A percentile compares a stretch with the other conserved stretches of the same genome.
phyloP scores from a whole-genome alignment of 495 filamentous ascomycete species.

The Penicillium coprophilum region DNA sequence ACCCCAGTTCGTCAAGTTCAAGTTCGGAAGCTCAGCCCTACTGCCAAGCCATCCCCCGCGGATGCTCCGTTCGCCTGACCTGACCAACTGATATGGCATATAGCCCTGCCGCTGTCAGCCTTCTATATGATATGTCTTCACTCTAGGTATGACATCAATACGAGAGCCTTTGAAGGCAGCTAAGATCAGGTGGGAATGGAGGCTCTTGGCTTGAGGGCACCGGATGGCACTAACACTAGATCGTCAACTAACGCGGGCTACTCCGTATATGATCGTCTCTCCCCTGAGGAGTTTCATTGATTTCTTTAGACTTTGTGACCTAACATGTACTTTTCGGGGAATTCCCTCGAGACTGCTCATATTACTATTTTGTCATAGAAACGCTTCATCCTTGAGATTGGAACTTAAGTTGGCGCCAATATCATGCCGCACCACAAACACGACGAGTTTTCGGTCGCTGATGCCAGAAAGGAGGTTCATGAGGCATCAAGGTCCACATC shows the following conservation, averaged over 20 bases:
- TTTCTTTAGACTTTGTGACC: slow-evolving; percentile 2
- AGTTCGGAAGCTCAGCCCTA: slow-evolving; percentile 10
- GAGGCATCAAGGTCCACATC: neutral
- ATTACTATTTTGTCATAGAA: neutral
- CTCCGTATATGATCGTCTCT: slow-evolving; percentile 28
- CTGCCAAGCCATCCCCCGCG: slow-evolving; percentile 11
- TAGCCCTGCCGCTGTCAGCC: slow-evolving; percentile 4
- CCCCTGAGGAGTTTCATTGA: slow-evolving; percentile 21
- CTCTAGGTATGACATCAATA: neutral
- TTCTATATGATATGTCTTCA: neutral
- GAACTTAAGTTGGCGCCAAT: slow-evolving; percentile 1
- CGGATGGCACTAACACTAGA: slow-evolving; percentile 13
- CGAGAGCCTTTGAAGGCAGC: neutral
- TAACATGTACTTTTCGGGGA: slow-evolving; percentile 12
- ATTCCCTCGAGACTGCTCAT: neutral
- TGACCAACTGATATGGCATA: slow-evolving; percentile 5
- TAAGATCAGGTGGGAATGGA: slow-evolving; percentile 14
- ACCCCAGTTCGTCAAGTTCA: neutral
- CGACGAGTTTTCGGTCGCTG: slow-evolving; percentile 2
- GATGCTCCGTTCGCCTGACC: slow-evolving; percentile 15
- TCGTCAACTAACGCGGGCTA: slow-evolving; percentile 15
- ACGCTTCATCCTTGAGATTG: neutral
- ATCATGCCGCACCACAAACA: slow-evolving; percentile 17
- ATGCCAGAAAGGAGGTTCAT: neutral
- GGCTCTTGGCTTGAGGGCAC: slow-evolving; percentile 13